Evolutionary conservation across 306 rosid species (phyloP), one percentile per base, ranked within the genome.

Genomic region (Vigna radiata): DNA sequence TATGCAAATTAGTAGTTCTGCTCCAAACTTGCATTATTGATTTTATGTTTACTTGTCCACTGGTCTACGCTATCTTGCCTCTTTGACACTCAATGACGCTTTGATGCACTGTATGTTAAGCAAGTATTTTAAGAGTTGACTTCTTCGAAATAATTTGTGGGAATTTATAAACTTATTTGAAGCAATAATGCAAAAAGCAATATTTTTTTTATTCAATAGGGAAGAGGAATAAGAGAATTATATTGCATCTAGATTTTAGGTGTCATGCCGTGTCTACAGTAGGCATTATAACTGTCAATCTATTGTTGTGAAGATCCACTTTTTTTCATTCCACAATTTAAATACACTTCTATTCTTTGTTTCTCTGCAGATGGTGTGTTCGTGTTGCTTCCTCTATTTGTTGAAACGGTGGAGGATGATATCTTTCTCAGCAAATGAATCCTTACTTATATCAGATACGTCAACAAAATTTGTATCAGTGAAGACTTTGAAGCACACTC

Each of bases 361-460:
- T 78, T 43, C 36, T 56, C 61, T 83, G 89, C 91, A 94, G 98
- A 92, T 94, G 91, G 76, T 89, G 78, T 83, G 91, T 78, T 94
- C 98, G 2, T 88, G 91, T 73, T 83, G 82, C 80, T 87, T 94
- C 70, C 98, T 94, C 33, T 92, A 88, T 82, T 31, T 44, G 21
- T 78, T 92, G 88, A 92, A 88, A 89, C 83, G 90, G 53, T 75
- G 83, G 96, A 92, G 81, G 80, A 49, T 92, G 77, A 90, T 94
- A 85, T 84, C 97, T 71, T 94, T 94, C 75, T 64, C 84, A 3
- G 86, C 83, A 53, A 78, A 81, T 39, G 98, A 90, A 77, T 86
- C 94, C 58, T 78, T 79, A 60, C 66, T 33, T 25, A 47, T 72
- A 75, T 76, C 90, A 61, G 98, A 89, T 61, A 86, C 73, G 67